phyloP scores from a whole-genome alignment of 106 monocot genomes.

The Allium cepa region DNA sequence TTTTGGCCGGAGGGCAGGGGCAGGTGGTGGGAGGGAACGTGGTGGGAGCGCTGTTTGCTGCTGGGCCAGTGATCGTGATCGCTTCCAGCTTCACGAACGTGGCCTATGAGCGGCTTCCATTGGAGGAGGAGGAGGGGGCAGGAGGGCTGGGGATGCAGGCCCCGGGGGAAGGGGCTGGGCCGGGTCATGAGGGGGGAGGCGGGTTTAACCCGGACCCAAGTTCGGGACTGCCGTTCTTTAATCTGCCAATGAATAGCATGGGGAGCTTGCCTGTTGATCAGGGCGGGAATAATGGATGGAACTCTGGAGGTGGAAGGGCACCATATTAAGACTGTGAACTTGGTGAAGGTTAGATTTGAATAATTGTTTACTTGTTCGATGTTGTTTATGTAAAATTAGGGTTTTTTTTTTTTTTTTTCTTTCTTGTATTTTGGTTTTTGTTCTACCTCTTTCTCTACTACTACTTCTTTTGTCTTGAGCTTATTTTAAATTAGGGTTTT shows the following conservation, averaged over 20 bases:
- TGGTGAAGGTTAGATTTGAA: conserved; percentile 23
- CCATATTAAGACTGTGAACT: conserved; percentile 7
- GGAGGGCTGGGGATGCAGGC: conserved; percentile 3
- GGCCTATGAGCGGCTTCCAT: conserved; percentile 51
- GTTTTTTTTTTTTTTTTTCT: conserved; percentile 8
- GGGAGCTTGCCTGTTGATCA: conserved; percentile 9
- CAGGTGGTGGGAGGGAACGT: conserved; percentile 68
- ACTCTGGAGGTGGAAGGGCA: conserved; percentile 7
- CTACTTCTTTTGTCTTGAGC: too few relatives aligned
- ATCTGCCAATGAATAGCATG: conserved; percentile 33
- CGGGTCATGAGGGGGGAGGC: conserved; percentile 6
- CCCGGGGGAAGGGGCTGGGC: conserved; percentile 4
- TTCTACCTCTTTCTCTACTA: not conserved
- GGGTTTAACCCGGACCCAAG: conserved; percentile 27
- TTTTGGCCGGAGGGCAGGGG: conserved; percentile 45
- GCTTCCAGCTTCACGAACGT: conserved; percentile 54
- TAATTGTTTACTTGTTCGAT: not conserved
- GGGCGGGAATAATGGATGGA: not conserved
- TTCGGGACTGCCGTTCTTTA: conserved; percentile 36
- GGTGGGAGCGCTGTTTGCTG: conserved; percentile 38
- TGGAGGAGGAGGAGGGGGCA: conserved; percentile 30
- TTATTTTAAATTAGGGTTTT: too few relatives aligned
- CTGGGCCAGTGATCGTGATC: conserved; percentile 50
- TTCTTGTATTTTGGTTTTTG: conserved; percentile 4
- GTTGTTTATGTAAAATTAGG: conserved; percentile 30